Conservation (phyloP, 1,284 basidiomycete genomes). For the Vanrija sp. region DNA sequence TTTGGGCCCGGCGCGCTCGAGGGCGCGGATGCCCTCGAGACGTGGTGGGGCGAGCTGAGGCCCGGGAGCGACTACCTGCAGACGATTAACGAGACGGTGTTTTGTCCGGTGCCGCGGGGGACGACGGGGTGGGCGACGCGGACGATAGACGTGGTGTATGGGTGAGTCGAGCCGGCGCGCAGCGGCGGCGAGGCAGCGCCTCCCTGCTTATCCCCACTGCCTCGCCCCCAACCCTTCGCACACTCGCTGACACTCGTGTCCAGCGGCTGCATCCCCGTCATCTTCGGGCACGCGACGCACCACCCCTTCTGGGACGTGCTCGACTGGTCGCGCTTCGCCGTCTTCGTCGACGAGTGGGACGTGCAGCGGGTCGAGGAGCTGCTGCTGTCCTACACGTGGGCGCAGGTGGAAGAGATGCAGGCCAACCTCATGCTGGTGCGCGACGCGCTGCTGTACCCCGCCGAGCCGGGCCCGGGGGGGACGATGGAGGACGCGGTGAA, state of each 20-base stretch:
- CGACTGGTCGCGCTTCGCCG: conserved; percentile 44
- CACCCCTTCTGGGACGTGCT: conserved; percentile 46
- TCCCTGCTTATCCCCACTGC: too few relatives aligned
- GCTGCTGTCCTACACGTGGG: conserved; percentile 29
- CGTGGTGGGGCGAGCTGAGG: too few relatives aligned
- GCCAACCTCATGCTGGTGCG: conserved; percentile 45
- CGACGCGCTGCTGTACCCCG: conserved; percentile 45
- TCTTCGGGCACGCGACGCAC: conserved; percentile 42
- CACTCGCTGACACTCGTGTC: too few relatives aligned
- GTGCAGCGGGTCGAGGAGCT: conserved; percentile 40
- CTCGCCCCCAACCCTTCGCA: too few relatives aligned
- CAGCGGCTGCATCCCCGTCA: conserved; percentile 50
- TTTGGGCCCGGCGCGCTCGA: too few relatives aligned
- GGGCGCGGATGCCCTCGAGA: too few relatives aligned
- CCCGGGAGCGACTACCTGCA: conserved; percentile 24
- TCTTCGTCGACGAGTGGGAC: conserved; percentile 36
- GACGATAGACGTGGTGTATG: conserved; percentile 41
- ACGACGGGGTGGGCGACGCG: conserved; percentile 35
- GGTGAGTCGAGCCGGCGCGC: too few relatives aligned
- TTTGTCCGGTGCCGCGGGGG: conserved; percentile 39
- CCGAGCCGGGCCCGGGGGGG: conserved; percentile 34
- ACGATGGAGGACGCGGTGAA: conserved; percentile 25
- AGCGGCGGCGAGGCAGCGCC: too few relatives aligned
- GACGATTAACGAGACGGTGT: conserved; percentile 36
- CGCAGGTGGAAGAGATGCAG: conserved; percentile 35